Evolutionary conservation across 2,329 filamentous ascomycete species (phyloP).

Genomic region (Paecilomyces niveus): DNA sequence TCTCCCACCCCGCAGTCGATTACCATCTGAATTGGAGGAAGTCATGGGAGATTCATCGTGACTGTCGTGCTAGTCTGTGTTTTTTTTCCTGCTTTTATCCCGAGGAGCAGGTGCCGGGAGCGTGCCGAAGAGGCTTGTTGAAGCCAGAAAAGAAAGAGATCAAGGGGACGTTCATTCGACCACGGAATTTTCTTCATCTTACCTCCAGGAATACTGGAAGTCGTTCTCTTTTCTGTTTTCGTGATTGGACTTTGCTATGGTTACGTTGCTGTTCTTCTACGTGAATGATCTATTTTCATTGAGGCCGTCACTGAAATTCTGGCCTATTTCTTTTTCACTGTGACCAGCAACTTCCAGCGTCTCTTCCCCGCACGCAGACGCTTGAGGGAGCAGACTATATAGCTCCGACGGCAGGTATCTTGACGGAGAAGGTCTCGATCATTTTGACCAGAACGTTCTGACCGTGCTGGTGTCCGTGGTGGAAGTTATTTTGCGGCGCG

Average conservation of each 20-base stretch:
- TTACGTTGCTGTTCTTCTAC: neutral
- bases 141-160: neutral
- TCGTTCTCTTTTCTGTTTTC: neutral
- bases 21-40: neutral
- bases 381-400: neutral
- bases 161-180: neutral
- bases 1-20: neutral
- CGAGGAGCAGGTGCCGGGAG: neutral
- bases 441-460: neutral
- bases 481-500: neutral
- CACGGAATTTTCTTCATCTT: neutral
- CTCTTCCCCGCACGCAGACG: neutral
- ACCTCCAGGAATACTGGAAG: neutral
- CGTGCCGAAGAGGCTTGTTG: neutral
- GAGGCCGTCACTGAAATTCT: conserved; percentile 1
- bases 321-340: neutral
- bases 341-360: neutral
- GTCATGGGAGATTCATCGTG: neutral
- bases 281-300: neutral
- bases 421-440: neutral
- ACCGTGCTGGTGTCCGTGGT: neutral
- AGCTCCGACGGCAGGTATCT: neutral
- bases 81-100: neutral
- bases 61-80: neutral
- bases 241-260: neutral